Evolutionary conservation across 2,329 filamentous ascomycete genomes (phyloP).

Genomic region (Ophiobolus disseminans): DNA sequence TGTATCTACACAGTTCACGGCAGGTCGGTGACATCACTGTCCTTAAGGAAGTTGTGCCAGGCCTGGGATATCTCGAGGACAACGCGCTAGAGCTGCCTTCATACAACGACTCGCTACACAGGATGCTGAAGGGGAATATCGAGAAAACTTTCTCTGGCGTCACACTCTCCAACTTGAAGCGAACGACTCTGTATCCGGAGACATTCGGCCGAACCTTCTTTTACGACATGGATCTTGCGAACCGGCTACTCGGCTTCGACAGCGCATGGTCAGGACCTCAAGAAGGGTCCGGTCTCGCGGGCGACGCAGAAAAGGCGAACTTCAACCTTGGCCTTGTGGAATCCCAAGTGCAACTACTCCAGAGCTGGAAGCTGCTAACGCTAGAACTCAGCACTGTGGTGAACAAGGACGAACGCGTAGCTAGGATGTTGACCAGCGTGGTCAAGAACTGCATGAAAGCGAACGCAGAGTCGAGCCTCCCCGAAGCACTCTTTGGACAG

Average conservation of each 20-base stretch:
- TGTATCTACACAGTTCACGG: slow-evolving; percentile 86
- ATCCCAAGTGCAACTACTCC: slow-evolving; percentile 84
- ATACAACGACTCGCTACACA: slow-evolving; percentile 88
- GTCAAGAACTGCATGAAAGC: slow-evolving; percentile 78
- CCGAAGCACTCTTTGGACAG: slow-evolving; percentile 81
- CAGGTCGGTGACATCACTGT: slow-evolving; percentile 74
- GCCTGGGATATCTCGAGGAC: slow-evolving; percentile 79
- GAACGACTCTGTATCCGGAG: slow-evolving; percentile 70
- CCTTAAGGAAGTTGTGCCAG: slow-evolving; percentile 73
- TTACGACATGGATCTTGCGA: slow-evolving; percentile 79
- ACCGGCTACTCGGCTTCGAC: slow-evolving; percentile 78
- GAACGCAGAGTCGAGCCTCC: slow-evolving; percentile 74
- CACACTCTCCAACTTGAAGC: slow-evolving; percentile 79
- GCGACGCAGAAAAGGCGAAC: slow-evolving; percentile 87
- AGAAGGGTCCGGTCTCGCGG: slow-evolving; percentile 72
- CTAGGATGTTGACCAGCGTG: slow-evolving; percentile 75
- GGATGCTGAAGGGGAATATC: slow-evolving; percentile 85
- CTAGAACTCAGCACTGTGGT: slow-evolving; percentile 78
- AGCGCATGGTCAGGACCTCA: slow-evolving; percentile 71
- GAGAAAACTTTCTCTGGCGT: slow-evolving; percentile 76
- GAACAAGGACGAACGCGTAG: slow-evolving; percentile 62
- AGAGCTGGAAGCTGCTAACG: slow-evolving; percentile 87
- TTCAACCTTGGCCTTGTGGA: slow-evolving; percentile 90
- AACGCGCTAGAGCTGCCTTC: slow-evolving; percentile 79
- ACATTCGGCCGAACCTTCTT: slow-evolving; percentile 79